These are phyloP conservation scores for Taxawa tesnikishii DNA, from an alignment of 2,329 filamentous ascomycete genomes.

Conservation along the genomic window DNA sequence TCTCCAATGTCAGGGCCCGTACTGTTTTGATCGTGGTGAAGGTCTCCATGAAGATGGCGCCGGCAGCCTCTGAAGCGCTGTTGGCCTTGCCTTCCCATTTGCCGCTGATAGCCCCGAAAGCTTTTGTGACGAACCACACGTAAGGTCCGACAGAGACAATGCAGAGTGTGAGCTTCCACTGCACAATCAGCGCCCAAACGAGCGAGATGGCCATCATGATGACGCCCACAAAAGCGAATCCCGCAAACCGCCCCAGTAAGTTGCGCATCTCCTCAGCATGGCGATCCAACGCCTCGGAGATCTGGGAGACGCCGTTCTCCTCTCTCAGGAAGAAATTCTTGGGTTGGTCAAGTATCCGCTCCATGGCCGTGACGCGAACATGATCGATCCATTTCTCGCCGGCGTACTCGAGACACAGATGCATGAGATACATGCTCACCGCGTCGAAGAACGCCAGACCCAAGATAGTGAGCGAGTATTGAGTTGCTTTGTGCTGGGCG, in stretches of 20 bases:
- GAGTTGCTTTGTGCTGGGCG: conserved; percentile 38
- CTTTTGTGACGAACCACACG: conserved; percentile 52
- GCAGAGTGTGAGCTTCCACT: conserved; percentile 73
- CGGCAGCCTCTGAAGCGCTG: conserved; percentile 46
- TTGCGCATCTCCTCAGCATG: conserved; percentile 82
- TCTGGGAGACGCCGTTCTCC: conserved; percentile 47
- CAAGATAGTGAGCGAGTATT: conserved; percentile 60
- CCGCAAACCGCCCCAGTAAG: conserved; percentile 65
- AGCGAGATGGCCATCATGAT: conserved; percentile 59
- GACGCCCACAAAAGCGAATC: conserved; percentile 52
- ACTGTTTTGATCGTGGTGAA: conserved; percentile 72
- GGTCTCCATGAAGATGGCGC: conserved; percentile 58
- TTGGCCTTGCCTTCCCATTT: conserved; percentile 63
- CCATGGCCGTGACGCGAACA: conserved; percentile 56
- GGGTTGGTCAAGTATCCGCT: conserved; percentile 61
- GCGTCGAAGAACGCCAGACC: conserved; percentile 57
- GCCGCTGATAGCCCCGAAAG: conserved; percentile 52
- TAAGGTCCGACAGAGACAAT: conserved; percentile 56
- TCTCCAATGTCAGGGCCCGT: conserved; percentile 60
- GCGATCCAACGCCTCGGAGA: conserved; percentile 64
- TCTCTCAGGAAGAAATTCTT: conserved; percentile 65
- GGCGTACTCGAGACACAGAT: conserved; percentile 58
- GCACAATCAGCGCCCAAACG: conserved; percentile 59
- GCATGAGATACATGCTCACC: conserved; percentile 49
- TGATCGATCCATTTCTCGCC: conserved; percentile 68